Percentiles rank a stretch among this genome's conserved stretches.
phyloP scores from a whole-genome alignment of 129 eudicot species.

The Sambucus nigra region DNA sequence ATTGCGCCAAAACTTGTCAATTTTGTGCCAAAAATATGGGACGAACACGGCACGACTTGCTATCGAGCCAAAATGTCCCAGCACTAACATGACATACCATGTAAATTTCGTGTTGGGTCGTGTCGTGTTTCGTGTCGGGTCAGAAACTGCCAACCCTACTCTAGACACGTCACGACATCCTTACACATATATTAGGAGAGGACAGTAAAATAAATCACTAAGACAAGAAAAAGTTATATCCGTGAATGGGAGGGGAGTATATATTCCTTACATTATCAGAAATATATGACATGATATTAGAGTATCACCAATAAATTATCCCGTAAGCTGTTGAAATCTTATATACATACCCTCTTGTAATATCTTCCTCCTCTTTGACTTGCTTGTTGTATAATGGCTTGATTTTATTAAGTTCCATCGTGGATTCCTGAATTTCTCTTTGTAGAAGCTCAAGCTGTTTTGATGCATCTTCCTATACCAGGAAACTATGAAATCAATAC shows the following conservation, averaged over 20 bases:
- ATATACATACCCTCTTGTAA: slow-evolving; percentile 61
- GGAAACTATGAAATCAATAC: slow-evolving; percentile 3
- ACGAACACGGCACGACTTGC: too few species aligned
- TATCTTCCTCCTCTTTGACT: slow-evolving; percentile 62
- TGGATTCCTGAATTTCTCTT: slow-evolving; percentile 66
- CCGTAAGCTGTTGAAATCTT: background rate
- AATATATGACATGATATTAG: background rate
- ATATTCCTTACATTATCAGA: background rate
- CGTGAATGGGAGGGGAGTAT: background rate
- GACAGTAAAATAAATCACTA: background rate
- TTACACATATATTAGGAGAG: background rate
- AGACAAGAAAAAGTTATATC: background rate
- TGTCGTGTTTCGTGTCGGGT: too few species aligned
- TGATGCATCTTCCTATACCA: slow-evolving; percentile 70
- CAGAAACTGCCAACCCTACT: too few species aligned
- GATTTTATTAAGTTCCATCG: slow-evolving; percentile 50
- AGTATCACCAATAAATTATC: background rate
- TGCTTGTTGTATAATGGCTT: slow-evolving; percentile 54
- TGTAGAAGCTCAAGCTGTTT: slow-evolving; percentile 70
- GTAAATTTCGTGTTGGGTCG: too few species aligned
- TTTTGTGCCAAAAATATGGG: too few species aligned
- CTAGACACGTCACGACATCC: too few species aligned
- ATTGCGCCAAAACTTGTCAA: too few species aligned
- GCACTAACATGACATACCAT: too few species aligned
- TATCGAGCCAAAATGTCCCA: too few species aligned